Evolutionary conservation across 257 asterid species (phyloP), one percentile per base, ranked within the genome.

Genomic region (Solanum virginianum): DNA sequence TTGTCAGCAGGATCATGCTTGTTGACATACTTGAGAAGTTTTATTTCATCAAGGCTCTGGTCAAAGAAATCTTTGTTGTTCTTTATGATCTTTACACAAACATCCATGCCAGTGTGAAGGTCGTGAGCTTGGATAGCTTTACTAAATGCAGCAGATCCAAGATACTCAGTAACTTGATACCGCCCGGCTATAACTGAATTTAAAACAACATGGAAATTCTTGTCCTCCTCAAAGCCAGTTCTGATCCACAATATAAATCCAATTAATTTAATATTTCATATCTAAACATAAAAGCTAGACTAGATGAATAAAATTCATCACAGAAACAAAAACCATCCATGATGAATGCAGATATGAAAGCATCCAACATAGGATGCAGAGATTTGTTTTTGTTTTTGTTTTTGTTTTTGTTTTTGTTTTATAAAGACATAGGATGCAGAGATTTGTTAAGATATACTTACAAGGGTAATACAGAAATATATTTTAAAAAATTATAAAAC

Each of bases 201-300:
- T 80, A 95, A 87, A 82, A 92, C 98, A 71, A 96, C 97, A 84
- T 93, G 94, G 86, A 96, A 96, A 91, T 93, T 97, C 79, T 97
- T 97, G 92, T 97, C 99, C 95, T 97, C 99, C 88, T 97, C 99
- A 90, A 96, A 96, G 83, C 99, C 99, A 90, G 99, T 96, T 92
- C 99, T 96, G 89, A 84, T 83, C 86, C 87, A 87, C 53, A 88
- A 86, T 66, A 77, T 75, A 88, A 85, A 83, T 85, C 83, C 85
- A 70, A 85, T 81, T 82, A 89, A 68, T 85, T 81, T 84, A 88
- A 63, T 24, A 55, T 29, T 36, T 24, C 45, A 24, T 51, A 22
- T 15, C 22, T 77, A 26, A 77, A 51, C 47, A 77, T 77, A 51
- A 51, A 43, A 51, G 39, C 43, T 77, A 77, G 5, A 15, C 24